These are phyloP conservation scores for Eremothecium sinecaudum DNA, from an alignment of 1,139 yeast species.

Conservation along the genomic window DNA sequence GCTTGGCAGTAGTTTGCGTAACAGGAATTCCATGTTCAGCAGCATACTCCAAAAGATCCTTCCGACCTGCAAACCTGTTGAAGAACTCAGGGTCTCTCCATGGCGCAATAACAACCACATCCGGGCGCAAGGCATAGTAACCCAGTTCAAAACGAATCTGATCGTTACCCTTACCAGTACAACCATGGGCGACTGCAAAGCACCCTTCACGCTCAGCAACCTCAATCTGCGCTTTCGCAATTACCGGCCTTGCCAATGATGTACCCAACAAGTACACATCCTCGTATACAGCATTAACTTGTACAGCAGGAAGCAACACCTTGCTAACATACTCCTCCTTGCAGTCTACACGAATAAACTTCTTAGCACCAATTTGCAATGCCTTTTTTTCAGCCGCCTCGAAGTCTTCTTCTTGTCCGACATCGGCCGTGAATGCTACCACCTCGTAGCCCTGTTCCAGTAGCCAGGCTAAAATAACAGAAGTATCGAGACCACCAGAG, in stretches of 20 bases:
- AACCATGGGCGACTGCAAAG: conserved; percentile 96
- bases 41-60: conserved; percentile 88
- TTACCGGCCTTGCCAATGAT: conserved; percentile 95
- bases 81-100: conserved; percentile 97
- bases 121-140: conserved; percentile 96
- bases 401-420: conserved; percentile 98
- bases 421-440: conserved; percentile 93
- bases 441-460: conserved; percentile 97
- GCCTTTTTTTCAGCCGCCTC: conserved; percentile 97
- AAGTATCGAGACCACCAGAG: conserved; percentile 98
- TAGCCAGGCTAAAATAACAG: conserved; percentile 95
- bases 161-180: conserved; percentile 99
- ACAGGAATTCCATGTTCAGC: conserved; percentile 87
- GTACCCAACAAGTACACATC: conserved; percentile 94
- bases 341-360: conserved; percentile 88
- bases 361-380: conserved; percentile 90
- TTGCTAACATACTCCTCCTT: conserved; percentile 91
- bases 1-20: conserved; percentile 94
- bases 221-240: conserved; percentile 94
- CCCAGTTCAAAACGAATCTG: conserved; percentile 96
- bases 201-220: conserved; percentile 97
- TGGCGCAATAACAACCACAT: conserved; percentile 93
- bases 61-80: conserved; percentile 95
- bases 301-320: conserved; percentile 89
- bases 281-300: conserved; percentile 93